Evolutionary conservation across 805 yeast species (phyloP).

Genomic region (Metschnikowia corniflorae): DNA sequence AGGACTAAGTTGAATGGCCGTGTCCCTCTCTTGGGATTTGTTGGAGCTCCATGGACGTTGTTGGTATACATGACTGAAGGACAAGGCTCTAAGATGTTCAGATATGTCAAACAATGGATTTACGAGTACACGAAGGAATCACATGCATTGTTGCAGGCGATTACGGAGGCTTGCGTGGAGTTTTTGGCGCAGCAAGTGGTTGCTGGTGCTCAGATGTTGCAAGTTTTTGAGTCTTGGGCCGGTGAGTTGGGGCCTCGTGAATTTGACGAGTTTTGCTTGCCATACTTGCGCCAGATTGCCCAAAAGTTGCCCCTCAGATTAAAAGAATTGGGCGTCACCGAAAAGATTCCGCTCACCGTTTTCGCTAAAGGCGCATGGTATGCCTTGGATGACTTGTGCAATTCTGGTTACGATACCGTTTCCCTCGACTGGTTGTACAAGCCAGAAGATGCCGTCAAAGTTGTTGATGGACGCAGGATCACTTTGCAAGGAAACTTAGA

Average conservation of each 20-base stretch:
- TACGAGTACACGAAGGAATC: conserved; percentile 73
- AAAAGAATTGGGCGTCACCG: conserved; percentile 64
- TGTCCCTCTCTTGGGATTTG: conserved; percentile 91
- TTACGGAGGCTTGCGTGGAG: conserved; percentile 86
- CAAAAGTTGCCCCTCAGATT: conserved; percentile 65
- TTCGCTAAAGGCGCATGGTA: conserved; percentile 98
- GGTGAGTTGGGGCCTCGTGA: conserved; percentile 92
- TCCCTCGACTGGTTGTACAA: conserved; percentile 90
- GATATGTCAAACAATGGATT: conserved; percentile 90
- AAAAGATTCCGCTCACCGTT: conserved; percentile 78
- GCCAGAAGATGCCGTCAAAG: conserved; percentile 79
- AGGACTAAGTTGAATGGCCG: conserved; percentile 81
- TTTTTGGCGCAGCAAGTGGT: conserved; percentile 90
- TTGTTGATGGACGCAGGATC: conserved; percentile 67
- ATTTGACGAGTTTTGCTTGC: conserved; percentile 83
- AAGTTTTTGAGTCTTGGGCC: conserved; percentile 97
- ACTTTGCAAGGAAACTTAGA: conserved; percentile 93
- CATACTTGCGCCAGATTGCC: conserved; percentile 78
- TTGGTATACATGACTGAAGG: conserved; percentile 98
- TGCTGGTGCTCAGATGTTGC: conserved; percentile 98
- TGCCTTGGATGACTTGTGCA: conserved; percentile 81
- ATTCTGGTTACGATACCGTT: conserved; percentile 78
- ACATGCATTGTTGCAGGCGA: conserved; percentile 66
- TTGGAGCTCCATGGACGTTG: conserved; percentile 98
- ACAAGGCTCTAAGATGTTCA: conserved; percentile 87